These are phyloP conservation scores for Lactifluus subvellereus DNA, from an alignment of 768 basidiomycete genomes.

Conservation along the genomic window DNA sequence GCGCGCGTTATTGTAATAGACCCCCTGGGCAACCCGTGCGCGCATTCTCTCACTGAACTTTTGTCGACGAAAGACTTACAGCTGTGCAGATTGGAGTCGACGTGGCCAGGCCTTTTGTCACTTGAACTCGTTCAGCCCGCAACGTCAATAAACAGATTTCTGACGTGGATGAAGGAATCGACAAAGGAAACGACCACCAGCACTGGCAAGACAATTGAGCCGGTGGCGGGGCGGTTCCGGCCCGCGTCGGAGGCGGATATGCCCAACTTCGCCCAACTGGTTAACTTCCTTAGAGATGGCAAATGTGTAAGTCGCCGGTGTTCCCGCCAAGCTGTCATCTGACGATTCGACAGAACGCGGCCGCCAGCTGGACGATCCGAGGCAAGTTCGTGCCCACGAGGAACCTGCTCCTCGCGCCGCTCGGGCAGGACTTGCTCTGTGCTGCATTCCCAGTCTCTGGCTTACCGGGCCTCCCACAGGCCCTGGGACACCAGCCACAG, in stretches of 20 bases:
- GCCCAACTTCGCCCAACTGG: not conserved
- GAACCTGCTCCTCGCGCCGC: constrained; percentile 10
- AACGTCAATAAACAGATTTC: not conserved
- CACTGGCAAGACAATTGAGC: not conserved
- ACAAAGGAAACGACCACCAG: not conserved
- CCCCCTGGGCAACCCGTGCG: not conserved
- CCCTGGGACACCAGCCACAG: not conserved
- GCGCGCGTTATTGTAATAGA: not conserved
- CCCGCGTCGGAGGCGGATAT: not conserved
- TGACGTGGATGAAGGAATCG: constrained; percentile 1
- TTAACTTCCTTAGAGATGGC: not conserved
- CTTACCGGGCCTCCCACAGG: not conserved
- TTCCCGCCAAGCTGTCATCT: not conserved
- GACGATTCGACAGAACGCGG: not conserved
- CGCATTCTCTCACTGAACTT: not conserved
- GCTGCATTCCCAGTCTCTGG: not conserved
- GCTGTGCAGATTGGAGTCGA: not conserved
- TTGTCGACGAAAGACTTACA: not conserved
- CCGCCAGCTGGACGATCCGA: not conserved
- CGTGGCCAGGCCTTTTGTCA: not conserved
- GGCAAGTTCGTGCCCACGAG: not conserved
- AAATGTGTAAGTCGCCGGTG: not conserved
- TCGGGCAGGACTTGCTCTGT: not conserved
- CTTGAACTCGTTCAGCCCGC: not conserved
- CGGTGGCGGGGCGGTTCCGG: not conserved